Conservation (phyloP, 208 protist genomes). For the Histomonas meleagridis region DNA sequence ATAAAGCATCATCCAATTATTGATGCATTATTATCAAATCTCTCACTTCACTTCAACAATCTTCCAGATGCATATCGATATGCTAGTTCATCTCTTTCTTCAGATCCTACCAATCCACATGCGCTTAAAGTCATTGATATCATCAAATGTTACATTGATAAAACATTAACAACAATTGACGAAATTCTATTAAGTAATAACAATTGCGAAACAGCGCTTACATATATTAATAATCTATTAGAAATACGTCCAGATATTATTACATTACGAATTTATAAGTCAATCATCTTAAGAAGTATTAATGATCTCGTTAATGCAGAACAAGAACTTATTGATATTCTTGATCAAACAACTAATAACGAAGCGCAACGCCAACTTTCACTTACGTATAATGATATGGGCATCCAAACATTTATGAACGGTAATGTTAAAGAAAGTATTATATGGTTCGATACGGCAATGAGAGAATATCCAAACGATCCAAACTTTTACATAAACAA, state of each 20-base stretch:
- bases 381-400: conserved; percentile 19
- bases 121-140: neutral
- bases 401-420: conserved; percentile 15
- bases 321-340: neutral
- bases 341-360: neutral
- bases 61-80: neutral
- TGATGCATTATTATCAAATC: neutral
- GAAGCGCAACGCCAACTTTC: neutral
- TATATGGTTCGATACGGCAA: conserved; percentile 16
- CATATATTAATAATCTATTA: neutral
- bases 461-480: conserved; percentile 12
- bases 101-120: neutral
- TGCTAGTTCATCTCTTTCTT: neutral
- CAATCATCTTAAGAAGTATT: neutral
- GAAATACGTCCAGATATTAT: neutral
- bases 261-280: neutral
- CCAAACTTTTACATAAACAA: conserved; percentile 21
- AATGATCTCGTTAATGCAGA: neutral
- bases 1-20: conserved; percentile 23
- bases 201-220: neutral
- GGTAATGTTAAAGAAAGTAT: neutral
- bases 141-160: conserved; percentile 21
- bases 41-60: conserved; percentile 8
- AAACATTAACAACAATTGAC: neutral
- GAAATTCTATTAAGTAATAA: conserved; percentile 16